Evolutionary conservation across 2,329 filamentous ascomycete species (phyloP), one percentile per base, ranked within the genome.

Genomic region (Pseudogymnoascus sp.): DNA sequence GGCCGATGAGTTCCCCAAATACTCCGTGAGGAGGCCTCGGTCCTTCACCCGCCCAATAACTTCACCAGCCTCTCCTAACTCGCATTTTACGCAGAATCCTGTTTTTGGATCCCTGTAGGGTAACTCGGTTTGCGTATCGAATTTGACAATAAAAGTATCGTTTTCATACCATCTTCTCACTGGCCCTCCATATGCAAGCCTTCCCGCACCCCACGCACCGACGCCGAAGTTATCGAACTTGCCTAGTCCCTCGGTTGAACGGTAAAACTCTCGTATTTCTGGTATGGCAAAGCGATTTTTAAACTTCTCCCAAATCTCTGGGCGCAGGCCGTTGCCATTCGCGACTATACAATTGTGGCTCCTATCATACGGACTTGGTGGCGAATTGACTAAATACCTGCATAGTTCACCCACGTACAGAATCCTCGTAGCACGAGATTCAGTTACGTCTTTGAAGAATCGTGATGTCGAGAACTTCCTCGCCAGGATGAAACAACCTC

Each of bases 361-460:
- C 10, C 69, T 69, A 63, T 81, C 79, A 26, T 77, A 77, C 0
- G 75, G 75, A 0, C 75, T 75, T 0, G 76, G 73, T 0, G 77
- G 74, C 0, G 75, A 73, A 17, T 75, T 72, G 8, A 81, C 70
- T 1, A 81, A 72, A 62, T 81, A 81, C 5, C 79, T 72, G 62
- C 76, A 79, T 5, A 79, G 68, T 66, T 81, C 79, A 31, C 79
- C 79, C 15, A 81, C 78, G 62, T 76, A 79, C 3, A 79, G 64
- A 17, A 78, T 75, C 1, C 75, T 70, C 1, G 75, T 79, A 2
- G 77, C 75, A 21, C 69, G 63, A 13, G 73, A 75, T 9, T 76
- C 76, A 26, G 74, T 72, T 0, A 77, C 74, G 17, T 79, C 76
- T 63, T 76, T 74, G 73, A 73, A 79, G 68, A 78, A 79, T 2